phyloP scores from a whole-genome alignment of 1,139 yeast genomes.

The Taphrina sp. region DNA sequence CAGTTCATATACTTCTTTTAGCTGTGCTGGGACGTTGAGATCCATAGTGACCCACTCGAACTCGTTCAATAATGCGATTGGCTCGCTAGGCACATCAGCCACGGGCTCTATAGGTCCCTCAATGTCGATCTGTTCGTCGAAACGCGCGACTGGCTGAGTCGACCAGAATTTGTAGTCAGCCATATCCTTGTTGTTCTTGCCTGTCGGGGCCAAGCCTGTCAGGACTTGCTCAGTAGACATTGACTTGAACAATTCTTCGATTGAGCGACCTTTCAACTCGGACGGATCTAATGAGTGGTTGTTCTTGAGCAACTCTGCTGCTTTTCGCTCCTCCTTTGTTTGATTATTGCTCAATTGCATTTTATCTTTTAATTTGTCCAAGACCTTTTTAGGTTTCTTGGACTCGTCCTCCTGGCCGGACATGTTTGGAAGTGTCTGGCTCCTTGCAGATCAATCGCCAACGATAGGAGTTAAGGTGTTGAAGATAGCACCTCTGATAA shows the following conservation, averaged over 20 bases:
- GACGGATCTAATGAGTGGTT: constrained; percentile 19
- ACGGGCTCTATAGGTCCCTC: constrained; percentile 83
- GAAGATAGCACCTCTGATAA: too few relatives aligned
- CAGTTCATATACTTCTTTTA: constrained; percentile 72
- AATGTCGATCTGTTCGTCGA: constrained; percentile 58
- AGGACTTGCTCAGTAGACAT: constrained; percentile 17
- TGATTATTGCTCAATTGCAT: neutral
- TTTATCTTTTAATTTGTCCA: constrained; percentile 18
- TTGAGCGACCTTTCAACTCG: neutral
- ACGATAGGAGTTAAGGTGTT: too few relatives aligned
- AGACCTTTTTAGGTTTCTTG: constrained; percentile 6
- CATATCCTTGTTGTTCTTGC: constrained; percentile 58
- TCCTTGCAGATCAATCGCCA: too few relatives aligned
- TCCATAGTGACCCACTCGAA: constrained; percentile 90
- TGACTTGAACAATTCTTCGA: constrained; percentile 25
- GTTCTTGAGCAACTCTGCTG: constrained; percentile 22
- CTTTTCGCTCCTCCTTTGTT: neutral
- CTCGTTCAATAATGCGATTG: constrained; percentile 68
- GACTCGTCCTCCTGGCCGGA: too few relatives aligned
- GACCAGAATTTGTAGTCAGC: constrained; percentile 95
- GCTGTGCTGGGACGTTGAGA: constrained; percentile 56
- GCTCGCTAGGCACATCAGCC: constrained; percentile 66
- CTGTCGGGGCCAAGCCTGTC: constrained; percentile 29
- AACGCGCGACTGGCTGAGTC: constrained; percentile 88
- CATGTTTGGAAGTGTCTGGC: too few relatives aligned